phyloP scores from a whole-genome alignment of 805 yeast species.

The Candida taoyuanica region DNA sequence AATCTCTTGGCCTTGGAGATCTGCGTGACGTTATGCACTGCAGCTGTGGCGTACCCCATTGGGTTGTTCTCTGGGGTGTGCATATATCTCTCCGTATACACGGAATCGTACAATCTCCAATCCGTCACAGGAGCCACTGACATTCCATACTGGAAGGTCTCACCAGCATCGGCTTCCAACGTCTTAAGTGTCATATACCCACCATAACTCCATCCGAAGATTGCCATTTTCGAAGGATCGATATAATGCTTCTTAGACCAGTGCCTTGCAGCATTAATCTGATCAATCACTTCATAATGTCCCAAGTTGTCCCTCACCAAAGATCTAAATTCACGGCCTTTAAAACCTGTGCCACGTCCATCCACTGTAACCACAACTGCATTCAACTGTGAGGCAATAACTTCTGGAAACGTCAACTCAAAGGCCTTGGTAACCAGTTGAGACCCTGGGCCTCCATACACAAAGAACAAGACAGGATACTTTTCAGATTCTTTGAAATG shows the following conservation, averaged over 20 bases:
- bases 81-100: slow-evolving; percentile 95
- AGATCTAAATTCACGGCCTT: slow-evolving; percentile 73
- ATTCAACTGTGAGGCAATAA: slow-evolving; percentile 69
- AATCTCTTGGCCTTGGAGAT: slow-evolving; percentile 62
- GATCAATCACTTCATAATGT: slow-evolving; percentile 77
- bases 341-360: slow-evolving; percentile 94
- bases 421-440: slow-evolving; percentile 70
- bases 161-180: slow-evolving; percentile 72
- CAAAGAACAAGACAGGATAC: slow-evolving; percentile 84
- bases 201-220: slow-evolving; percentile 99
- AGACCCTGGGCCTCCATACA: slow-evolving; percentile 95
- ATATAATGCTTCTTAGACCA: slow-evolving; percentile 66
- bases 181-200: slow-evolving; percentile 91
- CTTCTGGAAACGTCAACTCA: slow-evolving; percentile 62
- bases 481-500: slow-evolving; percentile 48
- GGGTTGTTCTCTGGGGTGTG: slow-evolving; percentile 68
- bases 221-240: slow-evolving; percentile 63
- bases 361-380: slow-evolving; percentile 93
- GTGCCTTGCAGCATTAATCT: slow-evolving; percentile 73
- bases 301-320: slow-evolving; percentile 82
- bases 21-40: slow-evolving; percentile 51
- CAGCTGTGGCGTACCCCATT: slow-evolving; percentile 54
- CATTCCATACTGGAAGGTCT: slow-evolving; percentile 80
- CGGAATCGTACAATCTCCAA: slow-evolving; percentile 88
- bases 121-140: slow-evolving; percentile 98